phyloP scores from a whole-genome alignment of 108 stramenopile species.

The Pseudonitzschia multistriata region DNA sequence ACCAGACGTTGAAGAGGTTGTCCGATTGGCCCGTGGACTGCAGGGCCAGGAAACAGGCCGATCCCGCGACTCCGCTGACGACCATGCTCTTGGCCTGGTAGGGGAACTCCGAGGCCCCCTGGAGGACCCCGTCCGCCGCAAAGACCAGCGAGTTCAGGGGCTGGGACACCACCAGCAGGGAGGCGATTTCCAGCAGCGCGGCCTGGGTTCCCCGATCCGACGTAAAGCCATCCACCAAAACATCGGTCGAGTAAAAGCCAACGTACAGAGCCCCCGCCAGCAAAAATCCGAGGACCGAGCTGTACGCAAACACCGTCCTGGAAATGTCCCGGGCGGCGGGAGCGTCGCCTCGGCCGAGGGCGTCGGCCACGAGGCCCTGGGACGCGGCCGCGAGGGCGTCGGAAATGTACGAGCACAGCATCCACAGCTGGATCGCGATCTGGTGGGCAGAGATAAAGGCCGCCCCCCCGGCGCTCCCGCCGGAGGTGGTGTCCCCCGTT shows the following conservation, averaged over 20 bases:
- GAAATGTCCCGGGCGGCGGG: constrained; percentile 43
- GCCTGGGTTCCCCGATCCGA: constrained; percentile 58
- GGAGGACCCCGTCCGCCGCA: constrained; percentile 85
- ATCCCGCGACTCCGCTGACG: constrained; percentile 57
- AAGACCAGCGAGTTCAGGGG: constrained; percentile 85
- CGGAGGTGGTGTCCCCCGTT: constrained; percentile 22
- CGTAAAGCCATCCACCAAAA: constrained; percentile 67
- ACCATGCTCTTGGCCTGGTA: constrained; percentile 85
- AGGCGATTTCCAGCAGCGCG: constrained; percentile 56
- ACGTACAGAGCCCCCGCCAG: constrained; percentile 48
- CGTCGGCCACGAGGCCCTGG: constrained; percentile 82
- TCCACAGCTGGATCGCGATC: constrained; percentile 82
- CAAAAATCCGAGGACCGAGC: constrained; percentile 53
- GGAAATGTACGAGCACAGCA: constrained; percentile 78
- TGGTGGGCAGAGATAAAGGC: constrained; percentile 83
- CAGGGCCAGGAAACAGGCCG: constrained; percentile 43
- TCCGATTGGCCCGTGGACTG: constrained; percentile 41
- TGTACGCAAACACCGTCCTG: constrained; percentile 71
- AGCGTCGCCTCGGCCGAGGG: constrained; percentile 57
- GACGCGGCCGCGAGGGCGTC: constrained; percentile 82
- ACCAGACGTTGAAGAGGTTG: constrained; percentile 76
- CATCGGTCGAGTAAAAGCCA: constrained; percentile 52
- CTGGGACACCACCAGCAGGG: constrained; percentile 73
- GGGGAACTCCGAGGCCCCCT: constrained; percentile 78
- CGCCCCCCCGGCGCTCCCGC: constrained; percentile 43